A percentile compares a stretch with the other conserved stretches of the same genome.
phyloP scores from a whole-genome alignment of 2,329 filamentous ascomycete species.

The Domatiomyces globalis region DNA sequence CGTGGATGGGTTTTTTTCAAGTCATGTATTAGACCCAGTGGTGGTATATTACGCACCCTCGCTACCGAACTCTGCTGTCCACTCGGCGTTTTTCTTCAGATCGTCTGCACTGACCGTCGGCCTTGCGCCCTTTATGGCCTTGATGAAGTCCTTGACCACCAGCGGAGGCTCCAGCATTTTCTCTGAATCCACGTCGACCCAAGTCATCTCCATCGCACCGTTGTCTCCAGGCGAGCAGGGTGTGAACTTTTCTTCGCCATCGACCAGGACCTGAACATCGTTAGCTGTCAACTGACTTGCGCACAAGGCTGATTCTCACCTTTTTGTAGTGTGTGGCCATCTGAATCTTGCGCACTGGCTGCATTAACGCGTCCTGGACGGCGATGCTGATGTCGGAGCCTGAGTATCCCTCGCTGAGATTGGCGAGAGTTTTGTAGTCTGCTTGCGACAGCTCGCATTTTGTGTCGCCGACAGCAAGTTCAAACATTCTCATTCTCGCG shows the following conservation, averaged over 20 bases:
- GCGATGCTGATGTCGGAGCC: slow-evolving; percentile 92
- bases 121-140: slow-evolving; percentile 73
- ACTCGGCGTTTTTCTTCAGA: slow-evolving; percentile 69
- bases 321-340: slow-evolving; percentile 96
- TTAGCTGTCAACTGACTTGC: background rate
- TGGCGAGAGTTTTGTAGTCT: slow-evolving; percentile 67
- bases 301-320: slow-evolving; percentile 26
- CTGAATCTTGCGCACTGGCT: slow-evolving; percentile 90
- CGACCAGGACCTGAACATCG: slow-evolving; percentile 48
- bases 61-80: slow-evolving; percentile 92
- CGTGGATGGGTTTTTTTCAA: too few relatives aligned
- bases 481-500: slow-evolving; percentile 88
- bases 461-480: slow-evolving; percentile 82
- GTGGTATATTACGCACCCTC: slow-evolving; percentile 49
- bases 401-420: slow-evolving; percentile 82
- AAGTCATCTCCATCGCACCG: slow-evolving; percentile 82
- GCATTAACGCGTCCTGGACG: slow-evolving; percentile 93
- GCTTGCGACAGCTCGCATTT: slow-evolving; percentile 65
- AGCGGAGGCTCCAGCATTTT: slow-evolving; percentile 75
- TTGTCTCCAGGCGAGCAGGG: slow-evolving; percentile 87
- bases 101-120: slow-evolving; percentile 86
- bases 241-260: slow-evolving; percentile 48
- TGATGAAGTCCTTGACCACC: slow-evolving; percentile 79
- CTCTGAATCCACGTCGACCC: slow-evolving; percentile 74
- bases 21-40: background rate